phyloP scores from a whole-genome alignment of 2,329 filamentous ascomycete species.

The Davidsoniella australis region DNA sequence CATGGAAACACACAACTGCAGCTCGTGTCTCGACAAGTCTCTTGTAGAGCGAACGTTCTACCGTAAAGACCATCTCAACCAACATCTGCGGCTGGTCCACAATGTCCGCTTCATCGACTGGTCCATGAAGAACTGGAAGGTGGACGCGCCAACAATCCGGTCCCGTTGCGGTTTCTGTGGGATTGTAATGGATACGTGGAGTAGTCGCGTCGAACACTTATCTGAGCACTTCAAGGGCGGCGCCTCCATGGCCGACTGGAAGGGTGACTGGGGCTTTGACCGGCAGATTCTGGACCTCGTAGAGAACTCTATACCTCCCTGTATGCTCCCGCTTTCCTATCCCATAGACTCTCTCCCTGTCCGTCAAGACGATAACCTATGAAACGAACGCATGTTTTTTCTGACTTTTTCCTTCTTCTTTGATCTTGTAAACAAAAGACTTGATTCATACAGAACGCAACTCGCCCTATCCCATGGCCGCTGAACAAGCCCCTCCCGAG shows the following conservation, averaged over 20 bases:
- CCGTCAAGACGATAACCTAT: slow-evolving; percentile 17
- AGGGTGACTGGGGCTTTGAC: slow-evolving; percentile 54
- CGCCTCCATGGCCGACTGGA: slow-evolving; percentile 51
- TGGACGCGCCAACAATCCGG: slow-evolving; percentile 40
- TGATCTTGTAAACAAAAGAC: slow-evolving; percentile 24
- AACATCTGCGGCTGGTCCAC: slow-evolving; percentile 46
- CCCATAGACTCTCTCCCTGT: slow-evolving; percentile 25
- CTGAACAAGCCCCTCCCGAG: slow-evolving; percentile 26
- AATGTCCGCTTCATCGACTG: slow-evolving; percentile 41
- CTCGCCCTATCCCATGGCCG: slow-evolving; percentile 35
- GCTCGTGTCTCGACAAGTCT: slow-evolving; percentile 48
- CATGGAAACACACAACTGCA: slow-evolving; percentile 41
- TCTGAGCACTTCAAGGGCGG: slow-evolving; percentile 53
- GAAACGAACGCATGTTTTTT: not conserved
- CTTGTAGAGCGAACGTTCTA: slow-evolving; percentile 47
- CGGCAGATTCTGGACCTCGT: slow-evolving; percentile 42
- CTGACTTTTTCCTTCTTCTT: not conserved
- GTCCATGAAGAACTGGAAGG: slow-evolving; percentile 51
- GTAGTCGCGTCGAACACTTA: slow-evolving; percentile 41
- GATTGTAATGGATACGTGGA: slow-evolving; percentile 44
- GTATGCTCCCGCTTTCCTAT: slow-evolving; percentile 29
- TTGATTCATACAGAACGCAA: slow-evolving; percentile 47
- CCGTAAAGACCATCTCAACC: slow-evolving; percentile 49
- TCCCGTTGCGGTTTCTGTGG: slow-evolving; percentile 51
- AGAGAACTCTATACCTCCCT: slow-evolving; percentile 49